These are phyloP conservation scores for Amaranthus palmeri DNA, from an alignment of 148 eudicot species.

Conservation along the genomic window DNA sequence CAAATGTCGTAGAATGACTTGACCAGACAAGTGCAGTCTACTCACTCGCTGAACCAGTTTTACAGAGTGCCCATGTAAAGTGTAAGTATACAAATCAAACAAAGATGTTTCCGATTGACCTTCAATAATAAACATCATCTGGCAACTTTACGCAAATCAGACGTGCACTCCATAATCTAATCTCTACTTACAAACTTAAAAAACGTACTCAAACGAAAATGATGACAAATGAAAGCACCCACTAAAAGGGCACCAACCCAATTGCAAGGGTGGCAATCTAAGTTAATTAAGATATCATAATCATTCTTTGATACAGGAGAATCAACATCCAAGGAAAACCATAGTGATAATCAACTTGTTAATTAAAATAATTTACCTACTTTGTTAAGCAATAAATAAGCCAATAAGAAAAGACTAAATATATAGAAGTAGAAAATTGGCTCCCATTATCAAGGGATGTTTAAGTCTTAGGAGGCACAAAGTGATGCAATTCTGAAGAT, in stretches of 20 bases:
- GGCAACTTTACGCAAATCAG: too few species aligned
- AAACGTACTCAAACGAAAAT: too few species aligned
- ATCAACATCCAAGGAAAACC: slow-evolving; percentile 24
- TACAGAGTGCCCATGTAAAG: too few species aligned
- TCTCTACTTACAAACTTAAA: too few species aligned
- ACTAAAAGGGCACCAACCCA: slow-evolving; percentile 11
- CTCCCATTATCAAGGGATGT: slow-evolving; percentile 35
- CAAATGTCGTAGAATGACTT: too few species aligned
- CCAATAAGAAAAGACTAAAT: neutral
- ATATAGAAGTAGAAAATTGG: neutral
- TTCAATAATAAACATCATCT: too few species aligned
- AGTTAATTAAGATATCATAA: neutral
- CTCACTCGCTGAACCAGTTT: too few species aligned
- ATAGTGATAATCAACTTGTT: slow-evolving; percentile 3
- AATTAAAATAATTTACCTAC: neutral
- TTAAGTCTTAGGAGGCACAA: slow-evolving; percentile 34
- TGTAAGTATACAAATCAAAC: too few species aligned
- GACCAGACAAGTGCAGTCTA: too few species aligned
- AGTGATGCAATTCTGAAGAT: slow-evolving; percentile 25
- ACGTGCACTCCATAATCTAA: too few species aligned
- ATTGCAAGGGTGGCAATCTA: slow-evolving; percentile 16
- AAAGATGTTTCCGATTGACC: too few species aligned
- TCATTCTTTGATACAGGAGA: slow-evolving; percentile 10
- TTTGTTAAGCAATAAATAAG: neutral
- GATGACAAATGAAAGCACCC: too few species aligned